Evolutionary conservation across 2,329 filamentous ascomycete species (phyloP).

Genomic region (Monosporascus sp.): DNA sequence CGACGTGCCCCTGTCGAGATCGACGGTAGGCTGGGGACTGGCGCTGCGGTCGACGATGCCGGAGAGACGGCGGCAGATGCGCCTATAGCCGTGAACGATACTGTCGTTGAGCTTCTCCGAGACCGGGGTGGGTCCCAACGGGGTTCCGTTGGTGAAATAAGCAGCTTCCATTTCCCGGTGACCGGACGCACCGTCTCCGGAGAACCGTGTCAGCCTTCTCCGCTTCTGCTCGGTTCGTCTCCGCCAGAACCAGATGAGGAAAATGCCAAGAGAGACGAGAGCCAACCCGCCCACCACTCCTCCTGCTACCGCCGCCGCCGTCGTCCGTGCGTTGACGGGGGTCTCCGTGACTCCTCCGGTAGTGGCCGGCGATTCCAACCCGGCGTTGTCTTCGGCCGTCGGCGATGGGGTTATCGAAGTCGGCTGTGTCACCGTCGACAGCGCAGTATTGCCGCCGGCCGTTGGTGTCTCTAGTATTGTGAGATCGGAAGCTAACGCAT

Average conservation of each 20-base stretch:
- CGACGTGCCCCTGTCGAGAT: conserved; percentile 49
- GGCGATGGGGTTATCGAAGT: not conserved
- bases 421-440: not conserved
- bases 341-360: conserved; percentile 19
- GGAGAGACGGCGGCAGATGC: conserved; percentile 31
- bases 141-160: conserved; percentile 40
- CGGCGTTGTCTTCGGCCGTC: not conserved
- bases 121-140: conserved; percentile 45
- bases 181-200: conserved; percentile 23
- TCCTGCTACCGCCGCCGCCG: conserved; percentile 44
- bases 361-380: not conserved
- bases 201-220: conserved; percentile 45
- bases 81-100: conserved; percentile 31
- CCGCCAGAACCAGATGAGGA: conserved; percentile 48
- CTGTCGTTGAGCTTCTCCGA: conserved; percentile 36
- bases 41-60: conserved; percentile 26
- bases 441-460: not conserved
- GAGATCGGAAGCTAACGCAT: not conserved
- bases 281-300: conserved; percentile 47
- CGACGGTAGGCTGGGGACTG: conserved; percentile 35
- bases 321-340: conserved; percentile 26
- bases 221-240: conserved; percentile 38
- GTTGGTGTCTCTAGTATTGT: not conserved
- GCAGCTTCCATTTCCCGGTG: conserved; percentile 22
- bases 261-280: conserved; percentile 38